A percentile compares a stretch with the other conserved stretches of the same genome.
These are phyloP conservation scores for Emergomyces africanus DNA, from an alignment of 2,329 filamentous ascomycete genomes.

Conservation along the genomic window DNA sequence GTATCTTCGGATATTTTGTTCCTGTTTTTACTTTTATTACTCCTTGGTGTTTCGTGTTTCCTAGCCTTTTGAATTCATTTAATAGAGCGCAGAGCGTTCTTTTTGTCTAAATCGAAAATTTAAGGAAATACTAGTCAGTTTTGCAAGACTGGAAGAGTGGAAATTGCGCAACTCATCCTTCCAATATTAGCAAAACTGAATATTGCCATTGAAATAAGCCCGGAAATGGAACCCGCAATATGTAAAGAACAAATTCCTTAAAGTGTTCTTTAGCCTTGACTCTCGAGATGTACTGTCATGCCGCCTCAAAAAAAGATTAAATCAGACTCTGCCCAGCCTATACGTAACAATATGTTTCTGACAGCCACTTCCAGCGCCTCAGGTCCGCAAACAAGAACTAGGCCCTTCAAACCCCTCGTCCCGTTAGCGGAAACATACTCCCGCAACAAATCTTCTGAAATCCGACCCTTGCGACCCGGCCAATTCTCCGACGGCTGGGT, in stretches of 20 bases:
- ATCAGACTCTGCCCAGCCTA: slow-evolving; percentile 62
- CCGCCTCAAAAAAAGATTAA: slow-evolving; percentile 56
- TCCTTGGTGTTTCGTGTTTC: no score
- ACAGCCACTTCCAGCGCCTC: slow-evolving; percentile 58
- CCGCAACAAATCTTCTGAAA: slow-evolving; percentile 50
- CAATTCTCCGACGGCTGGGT: slow-evolving; percentile 51
- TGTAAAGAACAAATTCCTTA: not conserved
- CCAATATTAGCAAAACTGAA: not conserved
- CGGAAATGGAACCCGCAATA: not conserved
- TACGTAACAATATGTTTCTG: slow-evolving; percentile 40
- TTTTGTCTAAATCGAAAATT: not conserved
- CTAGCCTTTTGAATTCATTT: not conserved
- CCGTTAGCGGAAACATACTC: slow-evolving; percentile 40
- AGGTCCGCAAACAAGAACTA: slow-evolving; percentile 74
- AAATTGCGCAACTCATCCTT: not conserved
- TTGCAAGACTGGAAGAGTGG: not conserved
- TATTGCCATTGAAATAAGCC: not conserved
- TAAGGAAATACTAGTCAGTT: not conserved
- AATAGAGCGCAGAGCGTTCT: not conserved
- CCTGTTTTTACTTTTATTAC: not conserved
- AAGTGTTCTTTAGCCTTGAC: not conserved
- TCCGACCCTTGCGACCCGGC: slow-evolving; percentile 54
- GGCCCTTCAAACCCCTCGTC: slow-evolving; percentile 34
- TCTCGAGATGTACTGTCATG: not conserved
- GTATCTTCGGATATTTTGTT: not conserved